phyloP scores from a whole-genome alignment of 306 rosid species.

The Cucumis hystrix region DNA sequence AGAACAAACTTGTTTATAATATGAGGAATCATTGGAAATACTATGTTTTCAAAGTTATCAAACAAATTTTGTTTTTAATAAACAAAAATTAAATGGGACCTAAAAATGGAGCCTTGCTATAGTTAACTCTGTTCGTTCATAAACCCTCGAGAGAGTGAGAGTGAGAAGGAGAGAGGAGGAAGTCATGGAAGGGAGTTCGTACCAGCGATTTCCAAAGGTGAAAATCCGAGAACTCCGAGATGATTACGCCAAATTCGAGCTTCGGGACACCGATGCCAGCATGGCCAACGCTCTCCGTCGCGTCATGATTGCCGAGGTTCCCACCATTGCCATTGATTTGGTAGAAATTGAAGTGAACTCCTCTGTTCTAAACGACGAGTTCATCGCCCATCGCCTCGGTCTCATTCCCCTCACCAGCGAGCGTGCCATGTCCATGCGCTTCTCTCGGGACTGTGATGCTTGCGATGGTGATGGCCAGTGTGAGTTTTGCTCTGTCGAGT shows the following conservation, averaged over 20 bases:
- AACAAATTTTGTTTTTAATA: no score
- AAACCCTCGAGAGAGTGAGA: background rate
- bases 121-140: background rate
- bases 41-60: no score
- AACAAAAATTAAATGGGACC: no score
- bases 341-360: slow-evolving; percentile 94
- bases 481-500: slow-evolving; percentile 95
- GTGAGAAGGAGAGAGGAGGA: no score
- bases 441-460: slow-evolving; percentile 98
- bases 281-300: slow-evolving; percentile 94
- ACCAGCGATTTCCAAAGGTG: slow-evolving; percentile 76
- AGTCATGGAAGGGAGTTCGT: slow-evolving; percentile 54
- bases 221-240: slow-evolving; percentile 76
- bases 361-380: slow-evolving; percentile 89
- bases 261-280: slow-evolving; percentile 75
- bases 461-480: slow-evolving; percentile 99
- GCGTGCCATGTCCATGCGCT: slow-evolving; percentile 92
- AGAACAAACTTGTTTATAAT: no score
- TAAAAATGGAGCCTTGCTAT: no score
- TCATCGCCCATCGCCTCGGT: slow-evolving; percentile 91
- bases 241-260: slow-evolving; percentile 68
- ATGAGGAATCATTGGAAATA: no score
- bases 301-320: slow-evolving; percentile 93
- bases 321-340: slow-evolving; percentile 84
- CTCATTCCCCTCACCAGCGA: slow-evolving; percentile 79